Evolutionary conservation across 768 basidiomycete species (phyloP).

Genomic region (Roridomyces roridus): DNA sequence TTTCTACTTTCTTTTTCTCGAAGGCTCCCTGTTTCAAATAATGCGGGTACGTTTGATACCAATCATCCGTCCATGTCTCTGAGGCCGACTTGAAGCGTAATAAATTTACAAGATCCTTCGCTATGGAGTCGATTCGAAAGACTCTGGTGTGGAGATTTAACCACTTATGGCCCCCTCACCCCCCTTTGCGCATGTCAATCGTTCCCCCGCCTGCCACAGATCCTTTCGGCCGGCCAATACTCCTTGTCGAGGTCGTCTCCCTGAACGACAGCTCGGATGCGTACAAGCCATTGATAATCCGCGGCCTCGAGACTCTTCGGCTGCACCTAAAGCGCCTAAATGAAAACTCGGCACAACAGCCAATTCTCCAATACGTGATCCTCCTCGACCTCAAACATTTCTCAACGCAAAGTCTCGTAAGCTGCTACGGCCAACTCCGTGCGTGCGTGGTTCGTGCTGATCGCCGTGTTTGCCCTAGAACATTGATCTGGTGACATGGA

Average conservation of each 20-base stretch:
- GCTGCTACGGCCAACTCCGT: constrained; percentile 29
- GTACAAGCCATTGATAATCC: constrained; percentile 49
- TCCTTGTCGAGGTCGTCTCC: constrained; percentile 56
- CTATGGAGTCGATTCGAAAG: constrained; percentile 62
- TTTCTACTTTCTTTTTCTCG: constrained; percentile 7
- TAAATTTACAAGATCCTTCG: constrained; percentile 66
- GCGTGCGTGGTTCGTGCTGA: constrained; percentile 9
- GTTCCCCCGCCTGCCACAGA: constrained; percentile 60
- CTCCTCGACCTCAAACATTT: constrained; percentile 68
- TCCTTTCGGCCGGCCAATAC: constrained; percentile 68
- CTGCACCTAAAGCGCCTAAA: constrained; percentile 59
- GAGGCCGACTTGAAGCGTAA: constrained; percentile 72
- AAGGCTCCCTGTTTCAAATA: constrained; percentile 66
- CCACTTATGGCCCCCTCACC: constrained; percentile 44
- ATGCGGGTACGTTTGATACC: constrained; percentile 54
- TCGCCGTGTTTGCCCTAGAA: constrained; percentile 44
- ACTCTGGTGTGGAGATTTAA: constrained; percentile 63
- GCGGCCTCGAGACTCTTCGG: constrained; percentile 63
- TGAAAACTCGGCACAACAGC: constrained; percentile 30
- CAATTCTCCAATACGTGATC: constrained; percentile 69
- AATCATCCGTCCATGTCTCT: neutral
- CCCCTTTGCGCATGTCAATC: constrained; percentile 37
- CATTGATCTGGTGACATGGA: constrained; percentile 68
- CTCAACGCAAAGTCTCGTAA: constrained; percentile 63
- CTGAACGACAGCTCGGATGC: constrained; percentile 45